Conservation (phyloP, 2,329 filamentous ascomycete species). For the Fusarium nisikadoi region DNA sequence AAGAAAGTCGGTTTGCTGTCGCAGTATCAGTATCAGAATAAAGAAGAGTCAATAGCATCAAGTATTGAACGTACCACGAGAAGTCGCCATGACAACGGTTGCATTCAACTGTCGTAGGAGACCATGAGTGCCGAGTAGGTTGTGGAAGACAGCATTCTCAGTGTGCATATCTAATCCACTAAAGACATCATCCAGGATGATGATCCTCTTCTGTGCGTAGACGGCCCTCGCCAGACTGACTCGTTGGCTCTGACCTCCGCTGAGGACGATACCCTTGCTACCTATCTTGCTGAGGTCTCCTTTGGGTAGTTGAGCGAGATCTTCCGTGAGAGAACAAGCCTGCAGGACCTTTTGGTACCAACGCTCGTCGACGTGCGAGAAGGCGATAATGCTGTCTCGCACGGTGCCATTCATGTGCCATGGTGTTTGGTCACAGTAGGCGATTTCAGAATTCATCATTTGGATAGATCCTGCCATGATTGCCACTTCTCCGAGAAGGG, state of each 20-base stretch:
- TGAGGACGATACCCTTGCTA: constrained; percentile 51
- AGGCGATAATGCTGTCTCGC: constrained; percentile 48
- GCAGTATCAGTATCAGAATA: neutral
- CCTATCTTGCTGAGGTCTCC: constrained; percentile 51
- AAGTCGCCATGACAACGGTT: constrained; percentile 27
- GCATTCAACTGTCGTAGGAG: constrained; percentile 28
- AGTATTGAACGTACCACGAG: constrained; percentile 5
- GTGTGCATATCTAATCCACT: constrained; percentile 48
- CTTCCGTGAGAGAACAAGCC: constrained; percentile 35
- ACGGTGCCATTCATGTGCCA: constrained; percentile 47
- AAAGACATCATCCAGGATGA: constrained; percentile 49
- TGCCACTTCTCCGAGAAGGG: constrained; percentile 44
- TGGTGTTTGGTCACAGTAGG: constrained; percentile 44
- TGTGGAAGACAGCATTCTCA: constrained; percentile 38
- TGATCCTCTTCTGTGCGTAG: constrained; percentile 39
- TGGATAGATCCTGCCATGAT: constrained; percentile 21
- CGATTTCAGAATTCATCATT: constrained; percentile 5
- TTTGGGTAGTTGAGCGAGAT: constrained; percentile 44
- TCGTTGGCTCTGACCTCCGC: constrained; percentile 52
- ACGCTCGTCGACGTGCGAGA: constrained; percentile 36
- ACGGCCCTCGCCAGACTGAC: constrained; percentile 47
- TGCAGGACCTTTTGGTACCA: constrained; percentile 47
- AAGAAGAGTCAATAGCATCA: too few species aligned
- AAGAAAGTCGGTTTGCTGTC: constrained; percentile 17
- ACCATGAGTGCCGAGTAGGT: constrained; percentile 39